phyloP scores from a whole-genome alignment of 2,329 filamentous ascomycete genomes.

The Pestalotiopsis fici region DNA sequence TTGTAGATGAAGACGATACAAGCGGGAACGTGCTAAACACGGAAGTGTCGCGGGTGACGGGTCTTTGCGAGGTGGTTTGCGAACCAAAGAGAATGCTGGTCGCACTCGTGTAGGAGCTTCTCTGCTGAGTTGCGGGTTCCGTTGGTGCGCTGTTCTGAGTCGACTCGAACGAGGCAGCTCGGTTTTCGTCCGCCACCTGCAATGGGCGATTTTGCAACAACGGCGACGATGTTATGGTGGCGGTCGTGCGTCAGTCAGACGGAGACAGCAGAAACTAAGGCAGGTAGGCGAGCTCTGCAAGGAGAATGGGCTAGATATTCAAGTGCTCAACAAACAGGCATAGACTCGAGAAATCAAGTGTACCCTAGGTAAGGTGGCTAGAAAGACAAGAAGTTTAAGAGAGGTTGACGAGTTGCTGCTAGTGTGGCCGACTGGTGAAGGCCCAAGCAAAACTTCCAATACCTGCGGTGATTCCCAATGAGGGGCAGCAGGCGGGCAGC shows the following conservation, averaged over 20 bases:
- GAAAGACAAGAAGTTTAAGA: too few species aligned
- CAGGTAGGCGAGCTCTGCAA: not conserved
- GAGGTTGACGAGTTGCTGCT: too few species aligned
- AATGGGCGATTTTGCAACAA: not conserved
- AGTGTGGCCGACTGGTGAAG: not conserved
- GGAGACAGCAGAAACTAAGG: not conserved
- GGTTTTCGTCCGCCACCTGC: conserved; percentile 3
- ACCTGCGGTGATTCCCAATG: not conserved
- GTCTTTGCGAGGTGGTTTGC: conserved; percentile 31
- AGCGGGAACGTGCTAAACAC: conserved; percentile 17
- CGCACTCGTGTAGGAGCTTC: conserved; percentile 27
- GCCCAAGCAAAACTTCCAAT: not conserved
- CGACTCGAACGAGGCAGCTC: not conserved
- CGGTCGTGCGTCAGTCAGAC: not conserved
- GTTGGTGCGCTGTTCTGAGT: not conserved
- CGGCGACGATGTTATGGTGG: conserved; percentile 2
- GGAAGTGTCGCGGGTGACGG: conserved; percentile 27
- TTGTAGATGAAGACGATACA: conserved; percentile 2
- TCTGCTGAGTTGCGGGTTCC: not conserved
- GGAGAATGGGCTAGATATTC: not conserved
- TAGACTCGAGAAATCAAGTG: too few species aligned
- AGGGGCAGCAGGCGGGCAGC: not conserved
- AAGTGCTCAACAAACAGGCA: not conserved
- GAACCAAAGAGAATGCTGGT: conserved; percentile 41
- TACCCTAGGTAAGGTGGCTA: too few species aligned